Base-by-base conservation (phyloP, 495 filamentous ascomycete species). In the Aspergillus kassunensis region DNA sequence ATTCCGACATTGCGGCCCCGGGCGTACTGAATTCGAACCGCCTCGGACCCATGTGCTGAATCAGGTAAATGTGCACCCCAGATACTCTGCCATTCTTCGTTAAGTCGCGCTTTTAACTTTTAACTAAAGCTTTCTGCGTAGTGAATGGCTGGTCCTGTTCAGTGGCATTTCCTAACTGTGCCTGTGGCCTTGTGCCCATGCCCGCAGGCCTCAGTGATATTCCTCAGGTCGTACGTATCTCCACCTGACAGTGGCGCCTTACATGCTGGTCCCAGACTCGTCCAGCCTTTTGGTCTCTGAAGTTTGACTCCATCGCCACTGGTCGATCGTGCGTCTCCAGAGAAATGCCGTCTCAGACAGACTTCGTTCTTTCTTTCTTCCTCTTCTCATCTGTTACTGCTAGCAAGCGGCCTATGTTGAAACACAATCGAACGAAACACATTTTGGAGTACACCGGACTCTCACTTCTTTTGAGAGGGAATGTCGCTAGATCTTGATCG, bases 211-310 rank as follows among this genome's bases (percentile, higher is more conserved):
- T 21, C 36, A 27, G 24, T 4, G 9, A 27, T 9, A 40, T 18
- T 18, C 9, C 15, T 40, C 9, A 23, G 12, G 36, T 40, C 16
- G 16, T 40, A 40, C 36, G 24, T 27, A 9, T n/a, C n/a, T n/a
- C n/a, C n/a, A 50, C 47, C 24, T 42, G 36, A 20, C 47, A 42
- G 37, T 51, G 47, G 34, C 36, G 13, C 36, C 35, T 27, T 29
- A 3, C 34, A 39, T 37, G 19, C 15, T 11, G 29, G 24, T 30
- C 15, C 12, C 27, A 29, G 27, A 11, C 4, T 16, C 43, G n/a
- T 31, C 16, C 43, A 13, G 24, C 25, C 42, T 44, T 44, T 44
- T 15, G 2, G 19, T 21, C 21, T n/a, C 5, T n/a, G n/a, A n/a
- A n/a, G n/a, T n/a, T 21, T 1, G 25, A 24, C 8, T 46, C 18